A percentile compares a stretch with the other conserved stretches of the same genome.
Evolutionary conservation across 2,329 filamentous ascomycete species (phyloP).

Genomic region (Neurospora sp.): DNA sequence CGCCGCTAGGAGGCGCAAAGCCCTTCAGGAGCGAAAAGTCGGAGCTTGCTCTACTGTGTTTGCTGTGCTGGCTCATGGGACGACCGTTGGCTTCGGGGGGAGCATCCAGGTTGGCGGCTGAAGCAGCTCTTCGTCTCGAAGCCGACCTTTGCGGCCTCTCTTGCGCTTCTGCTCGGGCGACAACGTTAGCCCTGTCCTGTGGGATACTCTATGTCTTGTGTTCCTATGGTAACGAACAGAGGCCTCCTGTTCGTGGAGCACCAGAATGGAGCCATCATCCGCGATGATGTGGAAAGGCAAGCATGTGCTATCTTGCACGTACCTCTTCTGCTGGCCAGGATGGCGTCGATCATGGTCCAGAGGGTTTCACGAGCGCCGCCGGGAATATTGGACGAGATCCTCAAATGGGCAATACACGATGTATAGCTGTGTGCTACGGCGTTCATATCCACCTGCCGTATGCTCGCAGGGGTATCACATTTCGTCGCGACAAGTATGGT

Average conservation of each 20-base stretch:
- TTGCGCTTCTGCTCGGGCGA: conserved; percentile 17
- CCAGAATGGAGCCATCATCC: neutral
- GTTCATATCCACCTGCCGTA: conserved; percentile 61
- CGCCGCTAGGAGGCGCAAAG: conserved; percentile 37
- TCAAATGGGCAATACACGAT: conserved; percentile 61
- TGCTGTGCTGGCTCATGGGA: conserved; percentile 51
- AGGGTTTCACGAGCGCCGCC: conserved; percentile 69
- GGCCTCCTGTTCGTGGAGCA: neutral
- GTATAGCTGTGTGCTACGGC: conserved; percentile 54
- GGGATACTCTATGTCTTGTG: neutral
- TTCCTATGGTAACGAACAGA: neutral
- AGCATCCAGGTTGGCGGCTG: conserved; percentile 50
- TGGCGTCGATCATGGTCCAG: conserved; percentile 61
- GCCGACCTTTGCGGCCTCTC: conserved; percentile 33
- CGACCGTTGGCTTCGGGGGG: conserved; percentile 39
- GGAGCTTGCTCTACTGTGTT: conserved; percentile 61
- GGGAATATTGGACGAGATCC: conserved; percentile 59
- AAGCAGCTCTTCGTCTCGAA: conserved; percentile 47
- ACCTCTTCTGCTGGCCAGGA: conserved; percentile 62
- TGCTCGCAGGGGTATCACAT: conserved; percentile 66
- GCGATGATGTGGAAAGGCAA: neutral
- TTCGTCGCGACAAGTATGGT: conserved; percentile 81
- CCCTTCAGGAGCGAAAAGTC: conserved; percentile 53
- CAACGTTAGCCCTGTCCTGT: conserved; percentile 8
- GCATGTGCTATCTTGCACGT: conserved; percentile 25